A percentile compares a stretch with the other conserved stretches of the same genome.
Evolutionary conservation across 257 asterid genomes (phyloP).

Genomic region (Asclepias syriaca): DNA sequence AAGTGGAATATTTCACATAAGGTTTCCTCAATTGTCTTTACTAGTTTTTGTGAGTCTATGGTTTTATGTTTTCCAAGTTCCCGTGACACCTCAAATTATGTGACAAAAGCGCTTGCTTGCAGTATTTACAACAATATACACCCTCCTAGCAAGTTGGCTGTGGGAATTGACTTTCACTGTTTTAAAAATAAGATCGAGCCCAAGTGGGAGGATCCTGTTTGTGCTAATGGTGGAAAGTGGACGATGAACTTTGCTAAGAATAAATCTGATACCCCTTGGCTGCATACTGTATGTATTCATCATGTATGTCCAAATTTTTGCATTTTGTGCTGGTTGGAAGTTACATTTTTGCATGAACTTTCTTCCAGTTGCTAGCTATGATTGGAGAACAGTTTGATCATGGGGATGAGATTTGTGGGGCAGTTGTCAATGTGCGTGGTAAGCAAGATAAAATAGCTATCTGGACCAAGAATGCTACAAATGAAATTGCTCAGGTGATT

Average conservation of each 20-base stretch:
- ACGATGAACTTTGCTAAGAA: constrained; percentile 46
- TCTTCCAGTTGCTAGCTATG: constrained; percentile 75
- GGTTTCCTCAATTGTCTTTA: background rate
- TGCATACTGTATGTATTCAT: constrained; percentile 57
- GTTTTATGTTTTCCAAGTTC: background rate
- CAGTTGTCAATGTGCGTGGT: constrained; percentile 70
- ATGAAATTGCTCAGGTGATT: constrained; percentile 90
- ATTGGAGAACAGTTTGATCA: constrained; percentile 92
- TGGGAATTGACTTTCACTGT: constrained; percentile 74
- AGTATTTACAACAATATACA: constrained; percentile 77
- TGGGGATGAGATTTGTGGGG: constrained; percentile 99
- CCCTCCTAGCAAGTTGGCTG: constrained; percentile 76
- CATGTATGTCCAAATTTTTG: constrained; percentile 3
- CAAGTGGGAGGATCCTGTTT: constrained; percentile 93
- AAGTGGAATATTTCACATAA: background rate
- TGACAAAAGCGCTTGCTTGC: constrained; percentile 16
- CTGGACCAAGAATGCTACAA: constrained; percentile 94
- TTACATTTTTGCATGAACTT: constrained; percentile 11
- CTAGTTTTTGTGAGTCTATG: background rate
- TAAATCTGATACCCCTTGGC: constrained; percentile 83
- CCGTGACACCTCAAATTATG: background rate
- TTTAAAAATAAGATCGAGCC: constrained; percentile 86
- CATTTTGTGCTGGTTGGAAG: background rate
- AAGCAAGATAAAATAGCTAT: constrained; percentile 71
- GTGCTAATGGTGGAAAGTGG: constrained; percentile 97